Evolutionary conservation across 768 basidiomycete species (phyloP).

Genomic region (Crucibulum laeve): DNA sequence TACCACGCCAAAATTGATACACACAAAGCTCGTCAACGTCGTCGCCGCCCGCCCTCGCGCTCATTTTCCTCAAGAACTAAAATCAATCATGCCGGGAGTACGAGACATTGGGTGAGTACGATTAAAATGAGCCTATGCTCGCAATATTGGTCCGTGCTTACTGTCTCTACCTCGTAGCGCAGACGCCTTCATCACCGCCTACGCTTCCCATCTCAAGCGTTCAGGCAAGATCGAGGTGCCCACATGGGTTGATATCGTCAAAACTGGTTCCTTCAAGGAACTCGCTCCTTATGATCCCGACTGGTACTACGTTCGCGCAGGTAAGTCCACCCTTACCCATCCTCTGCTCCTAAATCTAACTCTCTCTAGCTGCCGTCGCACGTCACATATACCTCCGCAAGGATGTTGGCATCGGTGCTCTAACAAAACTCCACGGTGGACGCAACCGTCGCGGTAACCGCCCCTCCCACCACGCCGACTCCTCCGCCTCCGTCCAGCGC

Average conservation of each 20-base stretch:
- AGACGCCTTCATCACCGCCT: constrained; percentile 90
- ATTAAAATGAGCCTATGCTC: neutral
- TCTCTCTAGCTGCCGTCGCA: constrained; percentile 78
- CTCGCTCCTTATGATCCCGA: constrained; percentile 98
- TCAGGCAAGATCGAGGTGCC: constrained; percentile 99
- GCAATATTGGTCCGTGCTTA: constrained; percentile 10
- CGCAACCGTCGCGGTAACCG: constrained; percentile 95
- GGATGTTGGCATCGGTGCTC: constrained; percentile 90
- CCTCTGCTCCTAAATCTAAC: constrained; percentile 1
- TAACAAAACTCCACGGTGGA: constrained; percentile 95
- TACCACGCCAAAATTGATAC: constrained; percentile 29
- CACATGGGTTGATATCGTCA: constrained; percentile 97
- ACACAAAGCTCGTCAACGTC: constrained; percentile 48
- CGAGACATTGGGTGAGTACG: constrained; percentile 69
- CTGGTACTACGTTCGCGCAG: constrained; percentile 99
- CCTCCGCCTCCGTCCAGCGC: constrained; percentile 86
- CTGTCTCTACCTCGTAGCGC: constrained; percentile 49
- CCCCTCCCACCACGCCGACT: constrained; percentile 88
- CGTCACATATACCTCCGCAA: constrained; percentile 99
- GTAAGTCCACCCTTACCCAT: constrained; percentile 42
- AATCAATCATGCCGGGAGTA: constrained; percentile 73
- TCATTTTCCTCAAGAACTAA: constrained; percentile 42
- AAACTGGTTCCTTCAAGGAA: constrained; percentile 97
- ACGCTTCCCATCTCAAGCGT: constrained; percentile 94
- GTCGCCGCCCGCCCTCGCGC: constrained; percentile 40